Evolutionary conservation across 1,139 yeast genomes (phyloP).

Genomic region (Taiozyma onychis): DNA sequence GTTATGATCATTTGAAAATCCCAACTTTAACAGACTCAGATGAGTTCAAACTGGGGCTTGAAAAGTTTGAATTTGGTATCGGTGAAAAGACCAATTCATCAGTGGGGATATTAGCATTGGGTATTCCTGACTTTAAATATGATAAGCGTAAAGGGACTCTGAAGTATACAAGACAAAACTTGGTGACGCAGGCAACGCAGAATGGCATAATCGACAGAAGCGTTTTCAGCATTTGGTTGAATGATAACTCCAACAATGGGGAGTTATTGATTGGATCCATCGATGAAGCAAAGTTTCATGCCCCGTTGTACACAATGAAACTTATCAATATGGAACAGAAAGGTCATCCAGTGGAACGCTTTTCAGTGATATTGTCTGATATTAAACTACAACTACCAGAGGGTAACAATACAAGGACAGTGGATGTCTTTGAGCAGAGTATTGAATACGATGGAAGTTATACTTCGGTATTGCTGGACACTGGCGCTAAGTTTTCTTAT

Average conservation of each 20-base stretch:
- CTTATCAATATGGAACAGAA: conserved; percentile 29
- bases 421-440: conserved; percentile 1
- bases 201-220: conserved; percentile 43
- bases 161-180: conserved; percentile 36
- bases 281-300: conserved; percentile 44
- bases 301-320: conserved; percentile 40
- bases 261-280: conserved; percentile 50
- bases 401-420: background rate
- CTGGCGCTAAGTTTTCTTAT: conserved; percentile 57
- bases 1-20: conserved; percentile 42
- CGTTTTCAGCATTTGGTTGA: conserved; percentile 48
- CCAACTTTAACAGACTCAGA: conserved; percentile 20
- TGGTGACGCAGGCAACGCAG: conserved; percentile 46
- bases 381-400: conserved; percentile 3
- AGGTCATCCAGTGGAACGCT: conserved; percentile 21
- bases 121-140: conserved; percentile 29
- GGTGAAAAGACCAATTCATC: conserved; percentile 46
- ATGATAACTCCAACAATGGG: conserved; percentile 35
- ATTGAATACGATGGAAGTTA: conserved; percentile 2
- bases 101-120: conserved; percentile 49
- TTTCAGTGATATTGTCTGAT: conserved; percentile 12
- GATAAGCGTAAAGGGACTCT: conserved; percentile 4
- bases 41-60: conserved; percentile 35
- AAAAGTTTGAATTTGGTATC: conserved; percentile 40
- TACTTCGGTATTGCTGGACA: conserved; percentile 47